Percentiles rank a stretch among this genome's conserved stretches.
phyloP scores from a whole-genome alignment of 345 rosid species.

The Camelina laxa region DNA sequence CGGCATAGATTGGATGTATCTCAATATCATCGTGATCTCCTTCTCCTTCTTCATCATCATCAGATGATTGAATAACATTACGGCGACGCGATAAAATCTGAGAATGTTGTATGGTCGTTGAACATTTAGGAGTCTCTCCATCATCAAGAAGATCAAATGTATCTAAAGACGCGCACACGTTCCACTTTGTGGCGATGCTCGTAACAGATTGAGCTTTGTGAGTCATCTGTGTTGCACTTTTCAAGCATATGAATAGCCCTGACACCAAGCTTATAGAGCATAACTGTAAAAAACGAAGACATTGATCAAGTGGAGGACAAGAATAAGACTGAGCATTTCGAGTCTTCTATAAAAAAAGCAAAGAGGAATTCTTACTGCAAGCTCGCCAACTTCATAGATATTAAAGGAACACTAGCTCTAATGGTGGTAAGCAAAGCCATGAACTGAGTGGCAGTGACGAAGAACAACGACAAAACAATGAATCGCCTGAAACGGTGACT shows the following conservation, averaged over 20 bases:
- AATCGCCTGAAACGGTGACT: slow-evolving; percentile 83
- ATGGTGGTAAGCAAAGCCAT: slow-evolving; percentile 61
- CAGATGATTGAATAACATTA: slow-evolving; percentile 48
- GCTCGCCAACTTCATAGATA: slow-evolving; percentile 83
- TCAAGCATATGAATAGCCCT: slow-evolving; percentile 84
- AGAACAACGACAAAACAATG: slow-evolving; percentile 57
- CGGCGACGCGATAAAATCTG: slow-evolving; percentile 41
- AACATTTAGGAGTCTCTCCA: slow-evolving; percentile 60
- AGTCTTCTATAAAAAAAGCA: too few species aligned
- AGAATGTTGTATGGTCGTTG: slow-evolving; percentile 27
- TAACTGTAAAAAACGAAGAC: slow-evolving; percentile 51
- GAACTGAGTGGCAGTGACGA: slow-evolving; percentile 84
- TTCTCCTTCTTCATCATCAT: slow-evolving; percentile 68
- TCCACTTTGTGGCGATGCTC: slow-evolving; percentile 86
- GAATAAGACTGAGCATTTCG: not conserved
- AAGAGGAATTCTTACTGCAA: too few species aligned
- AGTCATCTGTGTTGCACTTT: slow-evolving; percentile 80
- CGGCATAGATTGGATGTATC: slow-evolving; percentile 62
- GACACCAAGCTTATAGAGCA: slow-evolving; percentile 77
- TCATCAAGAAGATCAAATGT: slow-evolving; percentile 58
- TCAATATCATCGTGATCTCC: slow-evolving; percentile 61
- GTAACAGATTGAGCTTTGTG: slow-evolving; percentile 79
- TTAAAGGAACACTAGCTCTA: slow-evolving; percentile 62
- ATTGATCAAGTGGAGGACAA: slow-evolving; percentile 13
- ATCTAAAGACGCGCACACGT: slow-evolving; percentile 74